Evolutionary conservation across 352 stramenopile species (phyloP).

Genomic region (Achlya hypogyna): DNA sequence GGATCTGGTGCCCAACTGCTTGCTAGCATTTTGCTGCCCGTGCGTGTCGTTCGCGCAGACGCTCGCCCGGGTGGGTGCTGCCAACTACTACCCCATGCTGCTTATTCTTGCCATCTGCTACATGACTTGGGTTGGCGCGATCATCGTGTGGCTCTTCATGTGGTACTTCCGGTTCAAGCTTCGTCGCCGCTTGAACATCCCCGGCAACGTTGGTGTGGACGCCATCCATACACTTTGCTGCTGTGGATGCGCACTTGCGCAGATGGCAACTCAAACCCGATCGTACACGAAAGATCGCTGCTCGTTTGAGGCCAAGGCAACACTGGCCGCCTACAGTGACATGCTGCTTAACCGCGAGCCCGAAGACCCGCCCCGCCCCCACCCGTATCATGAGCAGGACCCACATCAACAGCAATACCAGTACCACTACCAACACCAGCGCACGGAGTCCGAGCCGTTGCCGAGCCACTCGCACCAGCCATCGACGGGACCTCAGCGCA

Average conservation of each 20-base stretch:
- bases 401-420: no score
- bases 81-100: conserved; percentile 8
- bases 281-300: conserved; percentile 50
- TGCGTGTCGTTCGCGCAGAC: conserved; percentile 20
- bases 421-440: no score
- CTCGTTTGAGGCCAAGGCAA: conserved; percentile 31
- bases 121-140: neutral
- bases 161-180: conserved; percentile 40
- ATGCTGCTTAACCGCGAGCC: neutral
- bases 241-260: conserved; percentile 61
- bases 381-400: no score
- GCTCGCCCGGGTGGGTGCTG: neutral
- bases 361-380: no score
- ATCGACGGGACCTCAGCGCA: no score
- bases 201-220: conserved; percentile 47
- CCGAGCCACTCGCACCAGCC: no score
- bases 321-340: neutral
- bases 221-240: conserved; percentile 40
- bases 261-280: conserved; percentile 38
- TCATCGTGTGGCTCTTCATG: neutral
- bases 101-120: neutral
- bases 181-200: conserved; percentile 51
- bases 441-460: no score
- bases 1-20: conserved; percentile 10
- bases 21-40: conserved; percentile 11